These are phyloP conservation scores for Podaxis pistillaris DNA, from an alignment of 768 basidiomycete genomes.

Conservation along the genomic window DNA sequence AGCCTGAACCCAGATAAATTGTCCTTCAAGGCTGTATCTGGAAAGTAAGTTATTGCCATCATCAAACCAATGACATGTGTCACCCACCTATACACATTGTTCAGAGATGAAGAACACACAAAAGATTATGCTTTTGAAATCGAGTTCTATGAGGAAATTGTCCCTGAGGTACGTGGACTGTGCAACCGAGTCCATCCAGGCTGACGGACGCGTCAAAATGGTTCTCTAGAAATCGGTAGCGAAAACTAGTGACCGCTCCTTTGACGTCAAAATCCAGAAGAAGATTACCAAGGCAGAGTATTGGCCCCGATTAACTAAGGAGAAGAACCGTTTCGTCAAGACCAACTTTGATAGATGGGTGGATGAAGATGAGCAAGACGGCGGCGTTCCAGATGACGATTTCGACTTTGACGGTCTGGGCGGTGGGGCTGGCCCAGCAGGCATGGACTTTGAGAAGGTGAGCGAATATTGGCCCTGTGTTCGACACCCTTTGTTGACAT, in stretches of 20 bases:
- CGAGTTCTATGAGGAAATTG: conserved; percentile 73
- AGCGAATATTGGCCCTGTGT: conserved; percentile 6
- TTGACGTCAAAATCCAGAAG: conserved; percentile 75
- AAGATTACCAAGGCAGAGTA: conserved; percentile 73
- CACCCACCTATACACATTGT: conserved; percentile 17
- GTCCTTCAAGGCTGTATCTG: conserved; percentile 63
- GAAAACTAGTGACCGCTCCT: conserved; percentile 62
- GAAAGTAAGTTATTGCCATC: conserved; percentile 46
- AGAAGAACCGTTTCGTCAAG: conserved; percentile 83
- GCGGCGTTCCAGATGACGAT: conserved; percentile 48
- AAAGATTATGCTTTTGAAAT: conserved; percentile 75
- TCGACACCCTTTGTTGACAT: not conserved
- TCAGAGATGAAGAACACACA: conserved; percentile 39
- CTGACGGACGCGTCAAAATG: not conserved
- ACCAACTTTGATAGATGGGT: conserved; percentile 96
- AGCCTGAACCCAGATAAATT: conserved; percentile 54
- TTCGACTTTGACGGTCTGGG: conserved; percentile 45
- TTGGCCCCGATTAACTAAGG: conserved; percentile 93
- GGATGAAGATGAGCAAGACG: conserved; percentile 96
- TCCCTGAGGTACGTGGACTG: conserved; percentile 61
- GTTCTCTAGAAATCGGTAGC: conserved; percentile 52
- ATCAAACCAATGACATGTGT: not conserved
- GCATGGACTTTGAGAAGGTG: conserved; percentile 70
- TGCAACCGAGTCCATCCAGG: not conserved
- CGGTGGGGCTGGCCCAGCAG: conserved; percentile 15